Conservation (phyloP, 805 yeast genomes). For the Myxozyma nipponensis region DNA sequence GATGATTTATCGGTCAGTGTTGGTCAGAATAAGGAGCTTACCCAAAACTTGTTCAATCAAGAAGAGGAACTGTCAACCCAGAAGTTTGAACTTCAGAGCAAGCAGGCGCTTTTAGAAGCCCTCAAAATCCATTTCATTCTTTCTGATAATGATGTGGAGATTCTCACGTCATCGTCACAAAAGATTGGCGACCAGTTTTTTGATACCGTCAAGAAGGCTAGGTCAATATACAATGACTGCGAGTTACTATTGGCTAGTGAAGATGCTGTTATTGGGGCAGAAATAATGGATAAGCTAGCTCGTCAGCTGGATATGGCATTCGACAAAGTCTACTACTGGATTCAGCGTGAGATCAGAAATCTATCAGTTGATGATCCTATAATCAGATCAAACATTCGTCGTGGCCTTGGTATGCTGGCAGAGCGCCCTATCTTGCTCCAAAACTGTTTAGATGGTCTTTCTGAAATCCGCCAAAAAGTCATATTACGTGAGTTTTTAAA, state of each 20-base stretch:
- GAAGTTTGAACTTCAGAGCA: slow-evolving; percentile 25
- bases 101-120: slow-evolving; percentile 34
- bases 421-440: slow-evolving; percentile 46
- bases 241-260: slow-evolving; percentile 67
- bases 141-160: slow-evolving; percentile 65
- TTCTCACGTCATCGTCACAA: slow-evolving; percentile 40
- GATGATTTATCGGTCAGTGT: slow-evolving; percentile 27
- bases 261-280: slow-evolving; percentile 42
- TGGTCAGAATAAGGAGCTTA: slow-evolving; percentile 7
- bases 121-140: slow-evolving; percentile 59
- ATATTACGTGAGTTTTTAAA: slow-evolving; percentile 62
- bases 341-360: slow-evolving; percentile 33
- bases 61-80: slow-evolving; percentile 25
- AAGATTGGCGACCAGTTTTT: slow-evolving; percentile 54
- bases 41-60: slow-evolving; percentile 29
- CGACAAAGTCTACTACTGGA: slow-evolving; percentile 49
- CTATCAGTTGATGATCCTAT: slow-evolving; percentile 27
- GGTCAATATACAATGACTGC: slow-evolving; percentile 61
- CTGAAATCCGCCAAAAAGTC: slow-evolving; percentile 61
- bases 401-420: slow-evolving; percentile 33
- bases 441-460: slow-evolving; percentile 57
- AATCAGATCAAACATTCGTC: slow-evolving; percentile 27
- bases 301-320: slow-evolving; percentile 51
- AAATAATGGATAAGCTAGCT: slow-evolving; percentile 58
- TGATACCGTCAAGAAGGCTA: slow-evolving; percentile 54